These are phyloP conservation scores for Ogataea chonburiensis DNA, from an alignment of 805 yeast species.

Conservation along the genomic window DNA sequence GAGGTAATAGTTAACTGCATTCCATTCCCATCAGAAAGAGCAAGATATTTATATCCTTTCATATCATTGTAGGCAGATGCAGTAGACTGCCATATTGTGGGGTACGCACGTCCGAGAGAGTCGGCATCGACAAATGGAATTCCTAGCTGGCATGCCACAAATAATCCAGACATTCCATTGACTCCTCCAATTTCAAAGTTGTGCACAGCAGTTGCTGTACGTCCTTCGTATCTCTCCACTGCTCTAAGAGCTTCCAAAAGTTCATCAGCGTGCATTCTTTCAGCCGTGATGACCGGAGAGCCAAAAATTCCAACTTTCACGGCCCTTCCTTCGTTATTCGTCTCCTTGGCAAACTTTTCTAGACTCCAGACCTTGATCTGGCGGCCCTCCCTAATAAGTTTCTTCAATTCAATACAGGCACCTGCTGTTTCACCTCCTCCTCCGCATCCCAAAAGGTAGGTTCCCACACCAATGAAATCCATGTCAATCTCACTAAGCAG, in stretches of 20 bases:
- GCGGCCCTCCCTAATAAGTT: conserved; percentile 35
- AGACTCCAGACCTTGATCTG: conserved; percentile 35
- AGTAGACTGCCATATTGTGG: conserved; percentile 40
- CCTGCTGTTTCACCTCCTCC: conserved; percentile 47
- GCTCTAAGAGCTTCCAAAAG: conserved; percentile 32
- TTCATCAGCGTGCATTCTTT: conserved; percentile 41
- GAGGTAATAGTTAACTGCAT: conserved; percentile 34
- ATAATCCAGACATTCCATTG: conserved; percentile 38
- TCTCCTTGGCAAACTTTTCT: conserved; percentile 26
- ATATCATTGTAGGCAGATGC: conserved; percentile 39
- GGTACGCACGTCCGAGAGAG: conserved; percentile 47
- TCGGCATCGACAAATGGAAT: conserved; percentile 39
- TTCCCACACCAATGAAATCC: conserved; percentile 42
- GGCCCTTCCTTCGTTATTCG: conserved; percentile 31
- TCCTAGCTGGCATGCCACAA: conserved; percentile 18
- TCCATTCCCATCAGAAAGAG: conserved; percentile 43
- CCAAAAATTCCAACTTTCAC: conserved; percentile 43
- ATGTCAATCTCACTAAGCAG: conserved; percentile 39
- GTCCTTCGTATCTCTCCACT: conserved; percentile 30
- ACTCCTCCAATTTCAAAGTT: conserved; percentile 44
- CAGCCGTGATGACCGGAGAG: conserved; percentile 44
- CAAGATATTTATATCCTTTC: conserved; percentile 45
- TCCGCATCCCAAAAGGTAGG: conserved; percentile 45
- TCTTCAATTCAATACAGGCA: conserved; percentile 34
- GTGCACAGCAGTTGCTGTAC: conserved; percentile 33